Percentiles rank a stretch among this genome's conserved stretches.
Conservation (phyloP, 345 rosid genomes). For the Bretschneidera sinensis region DNA sequence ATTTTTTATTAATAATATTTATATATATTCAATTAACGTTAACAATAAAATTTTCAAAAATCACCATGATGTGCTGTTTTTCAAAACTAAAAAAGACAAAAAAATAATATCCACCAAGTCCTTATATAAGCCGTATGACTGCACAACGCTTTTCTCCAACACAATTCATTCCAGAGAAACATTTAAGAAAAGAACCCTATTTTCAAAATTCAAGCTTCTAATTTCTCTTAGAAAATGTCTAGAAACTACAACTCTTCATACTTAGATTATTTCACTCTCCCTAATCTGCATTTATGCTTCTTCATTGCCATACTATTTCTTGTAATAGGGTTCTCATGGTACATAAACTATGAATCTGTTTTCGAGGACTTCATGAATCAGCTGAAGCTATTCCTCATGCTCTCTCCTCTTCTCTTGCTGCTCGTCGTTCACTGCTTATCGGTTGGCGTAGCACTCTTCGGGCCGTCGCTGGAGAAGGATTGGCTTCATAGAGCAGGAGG, state of each 20-base stretch:
- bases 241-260: constrained; percentile 19
- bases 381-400: constrained; percentile 41
- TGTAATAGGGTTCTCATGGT: constrained; percentile 42
- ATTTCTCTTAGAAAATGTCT: constrained; percentile 16
- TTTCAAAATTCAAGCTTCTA: neutral
- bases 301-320: constrained; percentile 32
- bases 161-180: too few species aligned
- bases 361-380: constrained; percentile 38
- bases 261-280: constrained; percentile 29
- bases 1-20: too few species aligned
- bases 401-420: constrained; percentile 42
- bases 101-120: too few species aligned
- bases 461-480: constrained; percentile 35
- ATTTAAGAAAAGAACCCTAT: too few species aligned
- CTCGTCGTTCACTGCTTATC: constrained; percentile 39
- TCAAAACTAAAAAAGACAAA: too few species aligned
- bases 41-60: too few species aligned
- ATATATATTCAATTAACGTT: too few species aligned
- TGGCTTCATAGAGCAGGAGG: constrained; percentile 55
- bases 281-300: constrained; percentile 41
- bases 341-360: constrained; percentile 40
- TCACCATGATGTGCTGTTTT: too few species aligned
- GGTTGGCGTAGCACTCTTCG: constrained; percentile 8
- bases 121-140: too few species aligned
- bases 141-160: too few species aligned